A percentile compares a stretch with the other conserved stretches of the same genome.
Evolutionary conservation across 306 rosid species (phyloP).

Genomic region (Datisca glomerata): DNA sequence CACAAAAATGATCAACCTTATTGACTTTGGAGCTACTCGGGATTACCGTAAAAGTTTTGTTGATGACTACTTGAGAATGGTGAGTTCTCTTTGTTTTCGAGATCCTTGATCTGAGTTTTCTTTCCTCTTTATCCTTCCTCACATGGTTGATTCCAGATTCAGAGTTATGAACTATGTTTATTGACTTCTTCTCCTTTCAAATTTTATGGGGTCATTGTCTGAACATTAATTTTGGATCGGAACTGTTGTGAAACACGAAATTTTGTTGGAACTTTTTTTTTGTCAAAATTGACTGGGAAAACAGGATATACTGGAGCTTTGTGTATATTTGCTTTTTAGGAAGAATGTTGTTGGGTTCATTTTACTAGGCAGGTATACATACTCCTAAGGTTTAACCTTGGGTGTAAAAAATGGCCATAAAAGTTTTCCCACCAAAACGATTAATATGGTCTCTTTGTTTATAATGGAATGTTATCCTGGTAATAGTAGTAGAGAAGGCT

Average conservation of each 20-base stretch:
- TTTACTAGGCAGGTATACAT: not conserved
- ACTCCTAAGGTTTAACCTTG: too few relatives aligned
- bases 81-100: slow-evolving; percentile 17
- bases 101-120: not conserved
- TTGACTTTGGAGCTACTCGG: slow-evolving; percentile 91
- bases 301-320: not conserved
- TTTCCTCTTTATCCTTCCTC: not conserved
- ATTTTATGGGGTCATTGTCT: not conserved
- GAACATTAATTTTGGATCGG: not conserved
- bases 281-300: not conserved
- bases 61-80: slow-evolving; percentile 89
- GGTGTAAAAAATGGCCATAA: too few relatives aligned
- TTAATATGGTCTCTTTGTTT: too few relatives aligned
- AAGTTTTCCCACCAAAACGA: too few relatives aligned
- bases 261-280: not conserved
- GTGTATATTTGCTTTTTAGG: too few relatives aligned
- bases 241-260: not conserved
- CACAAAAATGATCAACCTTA: slow-evolving; percentile 59
- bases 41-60: slow-evolving; percentile 75
- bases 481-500: too few relatives aligned
- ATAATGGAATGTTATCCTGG: too few relatives aligned
- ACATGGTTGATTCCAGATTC: too few relatives aligned
- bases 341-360: slow-evolving; percentile 1
- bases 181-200: slow-evolving; percentile 5
- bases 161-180: too few relatives aligned